Evolutionary conservation across 2,329 filamentous ascomycete genomes (phyloP), one percentile per base, ranked within the genome.

Genomic region (Didymella keratinophila): DNA sequence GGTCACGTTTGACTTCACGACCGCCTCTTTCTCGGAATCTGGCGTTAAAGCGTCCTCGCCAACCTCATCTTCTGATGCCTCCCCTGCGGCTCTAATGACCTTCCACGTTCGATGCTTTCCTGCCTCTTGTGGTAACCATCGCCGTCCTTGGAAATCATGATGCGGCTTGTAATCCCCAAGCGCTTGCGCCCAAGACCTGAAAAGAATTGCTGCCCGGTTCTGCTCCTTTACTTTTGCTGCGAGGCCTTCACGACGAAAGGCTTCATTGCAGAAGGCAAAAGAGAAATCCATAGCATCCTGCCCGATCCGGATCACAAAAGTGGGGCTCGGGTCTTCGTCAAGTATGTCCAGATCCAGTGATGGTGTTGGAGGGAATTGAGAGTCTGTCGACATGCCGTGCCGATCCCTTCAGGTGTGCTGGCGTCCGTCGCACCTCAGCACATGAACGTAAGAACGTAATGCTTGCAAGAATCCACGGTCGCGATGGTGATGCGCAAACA

Each of bases 181-280:
- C 4, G 71, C 70, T 32, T 71, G 67, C 10, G 64, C 48, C 71
- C 72, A 74, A 4, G 71, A 66, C 41, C 68, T 62, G 48, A 74
- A 75, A 6, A 69, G 60, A 3, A 69, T 56, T 16, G 67, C 65
- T 27, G 53, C 36, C 12, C 61, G 53, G 16, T 56, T 44, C 7
- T 61, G 25, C 9, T 39, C 62, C 10, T 63, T 11, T 16, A 72
- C 47, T 6, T 21, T 18, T 34, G 57, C 39, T 16, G 43, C 52
- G 5, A 71, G 28, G 8, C 23, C 36, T 6, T 43, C 44, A 28
- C 28, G 47, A 9, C 68, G 67, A 11, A 74, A 71, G 0, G 63
- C 56, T 21, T 67, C 62, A 36, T 74, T 75, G 39, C 61, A 60
- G 39, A 66, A 72, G 2, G 66, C 21, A 7, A 72, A 34, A 0